Conservation (phyloP, 495 filamentous ascomycete genomes). For the Trichoderma reesei region DNA sequence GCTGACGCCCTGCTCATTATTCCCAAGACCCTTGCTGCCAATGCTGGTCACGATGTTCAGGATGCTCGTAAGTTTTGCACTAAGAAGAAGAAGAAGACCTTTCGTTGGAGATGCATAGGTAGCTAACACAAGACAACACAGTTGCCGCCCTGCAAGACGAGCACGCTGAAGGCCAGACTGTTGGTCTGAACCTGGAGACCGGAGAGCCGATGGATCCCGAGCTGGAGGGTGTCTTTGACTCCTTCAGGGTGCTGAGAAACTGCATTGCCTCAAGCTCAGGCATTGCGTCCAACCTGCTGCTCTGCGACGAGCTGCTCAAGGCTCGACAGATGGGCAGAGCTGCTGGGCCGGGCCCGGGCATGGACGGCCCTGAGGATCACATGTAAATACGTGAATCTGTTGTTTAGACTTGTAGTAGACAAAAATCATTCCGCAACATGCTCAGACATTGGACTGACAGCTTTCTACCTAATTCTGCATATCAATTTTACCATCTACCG, state of each 20-base stretch:
- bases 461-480: slow-evolving; percentile 16
- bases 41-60: slow-evolving; percentile 93
- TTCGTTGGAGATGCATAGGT: too few species aligned
- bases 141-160: slow-evolving; percentile 84
- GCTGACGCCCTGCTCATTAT: slow-evolving; percentile 89
- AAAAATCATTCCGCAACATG: slow-evolving; percentile 1
- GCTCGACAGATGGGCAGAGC: slow-evolving; percentile 79
- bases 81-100: neutral
- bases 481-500: neutral
- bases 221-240: slow-evolving; percentile 87
- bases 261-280: slow-evolving; percentile 87
- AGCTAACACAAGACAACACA: slow-evolving; percentile 24
- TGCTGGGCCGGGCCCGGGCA: slow-evolving; percentile 41
- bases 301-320: slow-evolving; percentile 96
- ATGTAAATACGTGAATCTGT: slow-evolving; percentile 17
- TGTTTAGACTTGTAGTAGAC: slow-evolving; percentile 9
- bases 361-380: slow-evolving; percentile 39
- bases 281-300: slow-evolving; percentile 88
- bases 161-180: slow-evolving; percentile 68
- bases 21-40: slow-evolving; percentile 93
- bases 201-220: slow-evolving; percentile 96
- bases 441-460: neutral
- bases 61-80: slow-evolving; percentile 58
- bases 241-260: slow-evolving; percentile 88
- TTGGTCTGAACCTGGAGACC: slow-evolving; percentile 75